Conservation (phyloP, 1,284 basidiomycete genomes). For the Filobasidium uniguttulatum region DNA sequence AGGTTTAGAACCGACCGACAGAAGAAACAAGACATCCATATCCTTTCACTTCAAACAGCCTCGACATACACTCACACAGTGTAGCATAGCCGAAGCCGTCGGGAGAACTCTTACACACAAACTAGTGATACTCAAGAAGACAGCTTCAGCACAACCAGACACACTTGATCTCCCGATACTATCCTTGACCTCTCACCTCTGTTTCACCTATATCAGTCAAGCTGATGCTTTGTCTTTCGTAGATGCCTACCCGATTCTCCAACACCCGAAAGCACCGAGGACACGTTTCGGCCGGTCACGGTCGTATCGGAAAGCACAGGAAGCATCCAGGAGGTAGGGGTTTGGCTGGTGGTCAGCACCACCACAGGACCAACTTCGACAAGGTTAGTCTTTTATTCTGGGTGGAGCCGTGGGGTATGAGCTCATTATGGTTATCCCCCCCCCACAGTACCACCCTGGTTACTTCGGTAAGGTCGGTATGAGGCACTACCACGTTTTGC, state of each 20-base stretch:
- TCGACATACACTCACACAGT: too few relatives aligned
- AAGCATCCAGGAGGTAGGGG: slow-evolving; percentile 99
- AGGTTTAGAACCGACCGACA: too few relatives aligned
- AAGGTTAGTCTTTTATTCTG: slow-evolving; percentile 33
- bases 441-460: slow-evolving; percentile 57
- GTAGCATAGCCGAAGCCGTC: too few relatives aligned
- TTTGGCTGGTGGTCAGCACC: slow-evolving; percentile 99
- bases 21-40: too few relatives aligned
- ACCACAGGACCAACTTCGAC: slow-evolving; percentile 65
- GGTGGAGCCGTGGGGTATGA: not conserved
- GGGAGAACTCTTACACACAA: too few relatives aligned
- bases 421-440: not conserved
- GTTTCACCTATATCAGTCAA: too few relatives aligned
- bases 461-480: slow-evolving; percentile 99
- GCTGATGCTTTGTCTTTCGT: too few relatives aligned
- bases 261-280: slow-evolving; percentile 98
- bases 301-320: slow-evolving; percentile 99
- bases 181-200: too few relatives aligned
- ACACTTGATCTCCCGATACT: too few relatives aligned
- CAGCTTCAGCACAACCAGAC: too few relatives aligned
- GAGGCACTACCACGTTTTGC: slow-evolving; percentile 92
- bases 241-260: slow-evolving; percentile 86
- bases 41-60: too few relatives aligned
- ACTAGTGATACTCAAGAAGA: too few relatives aligned
- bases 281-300: slow-evolving; percentile 97